Percentiles rank a stretch among this genome's conserved stretches.
phyloP scores from a whole-genome alignment of 495 filamentous ascomycete species.

The Hypoxylon lenormandii region DNA sequence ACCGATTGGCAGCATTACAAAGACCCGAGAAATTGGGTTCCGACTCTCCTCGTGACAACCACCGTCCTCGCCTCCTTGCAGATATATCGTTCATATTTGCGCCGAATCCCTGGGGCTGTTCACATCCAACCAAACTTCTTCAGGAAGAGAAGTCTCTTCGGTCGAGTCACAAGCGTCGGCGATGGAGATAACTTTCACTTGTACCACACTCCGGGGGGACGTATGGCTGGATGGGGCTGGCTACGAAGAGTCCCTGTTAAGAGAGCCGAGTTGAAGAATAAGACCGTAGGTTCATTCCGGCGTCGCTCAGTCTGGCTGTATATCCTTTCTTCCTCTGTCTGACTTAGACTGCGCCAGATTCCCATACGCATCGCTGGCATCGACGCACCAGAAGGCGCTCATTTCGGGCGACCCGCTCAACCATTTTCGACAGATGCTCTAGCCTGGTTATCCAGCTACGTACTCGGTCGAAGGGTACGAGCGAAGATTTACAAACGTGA shows the following conservation, averaged over 20 bases:
- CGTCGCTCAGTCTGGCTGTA: neutral
- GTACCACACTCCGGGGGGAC: slow-evolving; percentile 92
- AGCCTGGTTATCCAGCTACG: slow-evolving; percentile 77
- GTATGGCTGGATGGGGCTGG: slow-evolving; percentile 91
- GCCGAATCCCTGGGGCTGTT: slow-evolving; percentile 78
- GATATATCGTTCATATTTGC: slow-evolving; percentile 79
- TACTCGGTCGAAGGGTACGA: slow-evolving; percentile 79
- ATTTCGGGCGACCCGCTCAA: slow-evolving; percentile 89
- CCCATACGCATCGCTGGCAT: slow-evolving; percentile 89
- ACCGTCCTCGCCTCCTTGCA: slow-evolving; percentile 69
- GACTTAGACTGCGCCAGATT: slow-evolving; percentile 62
- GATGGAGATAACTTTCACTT: slow-evolving; percentile 95
- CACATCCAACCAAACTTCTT: slow-evolving; percentile 77
- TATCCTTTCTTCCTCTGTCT: slow-evolving; percentile 4
- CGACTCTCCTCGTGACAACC: slow-evolving; percentile 76
- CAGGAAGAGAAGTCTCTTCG: slow-evolving; percentile 78
- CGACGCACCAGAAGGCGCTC: slow-evolving; percentile 90
- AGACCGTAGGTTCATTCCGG: slow-evolving; percentile 71
- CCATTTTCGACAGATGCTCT: slow-evolving; percentile 84
- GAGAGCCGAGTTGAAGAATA: slow-evolving; percentile 74
- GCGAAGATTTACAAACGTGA: slow-evolving; percentile 83
- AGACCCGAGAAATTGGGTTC: slow-evolving; percentile 72
- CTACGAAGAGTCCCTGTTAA: slow-evolving; percentile 76
- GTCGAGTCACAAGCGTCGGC: slow-evolving; percentile 89
- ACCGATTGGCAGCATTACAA: slow-evolving; percentile 76